phyloP scores from a whole-genome alignment of 495 filamentous ascomycete species.

The Penicillium steckii region DNA sequence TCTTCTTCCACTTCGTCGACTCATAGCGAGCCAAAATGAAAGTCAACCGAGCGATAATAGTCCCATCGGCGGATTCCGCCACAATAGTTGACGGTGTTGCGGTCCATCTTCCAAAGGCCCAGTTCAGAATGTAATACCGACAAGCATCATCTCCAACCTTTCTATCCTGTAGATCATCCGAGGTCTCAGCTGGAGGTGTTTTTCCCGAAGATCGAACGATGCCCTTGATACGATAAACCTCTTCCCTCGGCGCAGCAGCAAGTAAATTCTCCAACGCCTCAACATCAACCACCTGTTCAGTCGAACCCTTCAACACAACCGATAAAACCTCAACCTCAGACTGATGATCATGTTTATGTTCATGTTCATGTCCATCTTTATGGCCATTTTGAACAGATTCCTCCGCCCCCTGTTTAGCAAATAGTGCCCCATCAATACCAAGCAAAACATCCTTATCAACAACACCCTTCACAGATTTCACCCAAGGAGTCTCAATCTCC shows the following conservation, averaged over 20 bases:
- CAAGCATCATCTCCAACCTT: conserved; percentile 4
- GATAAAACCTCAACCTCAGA: conserved; percentile 89
- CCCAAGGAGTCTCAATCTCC: conserved; percentile 75
- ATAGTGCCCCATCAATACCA: conserved; percentile 81
- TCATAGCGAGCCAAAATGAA: conserved; percentile 83
- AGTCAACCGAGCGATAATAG: conserved; percentile 68
- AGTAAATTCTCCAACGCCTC: conserved; percentile 65
- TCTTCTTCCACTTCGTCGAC: conserved; percentile 86
- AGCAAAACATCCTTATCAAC: conserved; percentile 77
- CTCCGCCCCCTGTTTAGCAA: conserved; percentile 46
- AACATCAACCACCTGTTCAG: conserved; percentile 54
- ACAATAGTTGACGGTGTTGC: conserved; percentile 62
- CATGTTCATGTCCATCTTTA: conserved; percentile 10
- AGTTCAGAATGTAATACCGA: conserved; percentile 79
- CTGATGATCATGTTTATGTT: conserved; percentile 55
- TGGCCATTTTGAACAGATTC: conserved; percentile 6
- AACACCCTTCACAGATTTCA: conserved; percentile 74
- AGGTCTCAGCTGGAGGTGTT: conserved; percentile 57
- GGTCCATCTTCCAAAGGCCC: conserved; percentile 96
- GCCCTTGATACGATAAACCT: conserved; percentile 94
- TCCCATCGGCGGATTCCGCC: conserved; percentile 36
- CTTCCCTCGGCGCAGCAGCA: conserved; percentile 73
- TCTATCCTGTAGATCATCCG: conserved; percentile 34
- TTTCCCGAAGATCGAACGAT: conserved; percentile 60
- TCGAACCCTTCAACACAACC: conserved; percentile 55